Conservation (phyloP, 257 asterid species). For the Asclepias syriaca region DNA sequence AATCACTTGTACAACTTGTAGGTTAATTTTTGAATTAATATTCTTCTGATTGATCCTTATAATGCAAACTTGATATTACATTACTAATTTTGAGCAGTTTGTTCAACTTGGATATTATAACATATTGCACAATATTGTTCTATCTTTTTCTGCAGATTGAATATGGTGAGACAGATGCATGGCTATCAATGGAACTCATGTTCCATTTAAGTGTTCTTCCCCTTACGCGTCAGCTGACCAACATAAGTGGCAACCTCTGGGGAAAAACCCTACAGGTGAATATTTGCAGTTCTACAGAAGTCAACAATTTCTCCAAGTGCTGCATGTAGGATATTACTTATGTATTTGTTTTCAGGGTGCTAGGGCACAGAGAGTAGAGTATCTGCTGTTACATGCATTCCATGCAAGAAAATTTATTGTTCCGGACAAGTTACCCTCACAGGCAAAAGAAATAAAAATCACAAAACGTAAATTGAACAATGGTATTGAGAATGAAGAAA, state of each 20-base stretch:
- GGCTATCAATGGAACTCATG: conserved; percentile 98
- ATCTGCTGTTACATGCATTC: conserved; percentile 83
- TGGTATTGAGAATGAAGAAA: conserved; percentile 51
- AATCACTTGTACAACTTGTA: conserved; percentile 77
- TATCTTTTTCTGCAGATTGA: conserved; percentile 57
- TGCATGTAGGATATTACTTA: background rate
- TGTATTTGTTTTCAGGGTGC: conserved; percentile 69
- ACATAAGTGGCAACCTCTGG: conserved; percentile 97
- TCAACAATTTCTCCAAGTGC: background rate
- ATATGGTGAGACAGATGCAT: conserved; percentile 96
- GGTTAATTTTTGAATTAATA: conserved; percentile 22
- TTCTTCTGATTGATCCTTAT: conserved; percentile 1
- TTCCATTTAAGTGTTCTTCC: conserved; percentile 95
- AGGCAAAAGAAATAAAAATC: conserved; percentile 50
- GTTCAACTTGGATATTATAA: background rate
- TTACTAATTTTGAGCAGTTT: background rate
- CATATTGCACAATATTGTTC: background rate
- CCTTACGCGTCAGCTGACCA: conserved; percentile 87
- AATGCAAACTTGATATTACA: background rate
- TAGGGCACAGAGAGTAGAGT: conserved; percentile 98
- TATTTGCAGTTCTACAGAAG: background rate
- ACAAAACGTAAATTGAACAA: conserved; percentile 56
- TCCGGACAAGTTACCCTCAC: conserved; percentile 73
- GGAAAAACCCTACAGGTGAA: conserved; percentile 90
- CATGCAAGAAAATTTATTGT: conserved; percentile 88